Evolutionary conservation across 306 rosid species (phyloP), one percentile per base, ranked within the genome.

Genomic region (Trifolium fragiferum): DNA sequence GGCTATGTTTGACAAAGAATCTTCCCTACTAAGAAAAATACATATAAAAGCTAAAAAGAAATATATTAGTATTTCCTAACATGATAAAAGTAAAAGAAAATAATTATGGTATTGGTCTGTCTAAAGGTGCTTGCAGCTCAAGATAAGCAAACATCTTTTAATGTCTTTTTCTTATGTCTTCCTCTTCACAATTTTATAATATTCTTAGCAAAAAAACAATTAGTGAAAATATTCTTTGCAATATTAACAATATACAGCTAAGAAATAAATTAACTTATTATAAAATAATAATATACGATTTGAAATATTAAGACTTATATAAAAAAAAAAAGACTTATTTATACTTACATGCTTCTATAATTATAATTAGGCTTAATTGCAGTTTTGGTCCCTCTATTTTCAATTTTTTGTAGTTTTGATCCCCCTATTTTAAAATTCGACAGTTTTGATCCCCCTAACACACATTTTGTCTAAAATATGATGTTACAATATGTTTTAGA

Each of bases 81-180:
- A 40, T 77, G 89, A 54, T 82, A 80, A 85, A 85, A 85, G 84
- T 70, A 35, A 76, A 78, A 69, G 49, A 61, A 37, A 68, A 44
- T 43, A 30, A 35, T 33, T 18, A 60, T 55, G 53, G 50, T 16
- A 61, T 64, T 58, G 51, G 40, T 62, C 80, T 57, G 75, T 80
- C 78, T 74, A 87, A 87, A 89, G 89, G 80, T 85, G 78, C 87
- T 85, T 92, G 82, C 67, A 27, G 77, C 70, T 66, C 78, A 88
- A 84, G 94, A 88, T 83, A 82, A 66, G 91, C 7, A 41, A 66
- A 7, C 78, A 85, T 81, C 82, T 23, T 78, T 58, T 67, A 58
- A 41, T 67, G 46, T 2, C 68, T 38, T 8, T 49, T 68, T 10
- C 13, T 8, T 51, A 73, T 66, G 53, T 51, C 73, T 70, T 77